Conservation (phyloP, 2,329 filamentous ascomycete species). For the Venturiaceae sp. region DNA sequence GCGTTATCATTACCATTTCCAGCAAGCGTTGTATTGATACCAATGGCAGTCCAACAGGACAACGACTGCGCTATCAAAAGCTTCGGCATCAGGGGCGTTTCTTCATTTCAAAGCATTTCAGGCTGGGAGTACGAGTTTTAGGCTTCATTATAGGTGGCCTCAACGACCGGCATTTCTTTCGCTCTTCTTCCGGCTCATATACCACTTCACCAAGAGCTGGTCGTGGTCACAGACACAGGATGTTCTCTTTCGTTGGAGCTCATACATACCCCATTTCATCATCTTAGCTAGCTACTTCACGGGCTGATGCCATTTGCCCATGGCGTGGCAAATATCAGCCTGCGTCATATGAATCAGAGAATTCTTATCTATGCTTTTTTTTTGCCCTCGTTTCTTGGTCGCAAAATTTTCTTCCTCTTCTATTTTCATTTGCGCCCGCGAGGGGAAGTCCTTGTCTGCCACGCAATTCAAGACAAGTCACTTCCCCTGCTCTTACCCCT, state of each 20-base stretch:
- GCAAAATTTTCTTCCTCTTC: not conserved
- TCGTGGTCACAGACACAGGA: not conserved
- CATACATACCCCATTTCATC: not conserved
- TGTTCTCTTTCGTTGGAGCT: not conserved
- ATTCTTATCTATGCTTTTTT: too few relatives aligned
- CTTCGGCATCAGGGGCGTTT: not conserved
- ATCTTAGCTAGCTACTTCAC: too few relatives aligned
- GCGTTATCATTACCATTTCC: not conserved
- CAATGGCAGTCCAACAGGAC: not conserved
- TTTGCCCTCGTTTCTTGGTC: not conserved
- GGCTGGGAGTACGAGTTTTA: not conserved
- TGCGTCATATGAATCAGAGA: too few relatives aligned
- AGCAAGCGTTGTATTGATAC: not conserved
- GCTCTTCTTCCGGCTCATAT: not conserved
- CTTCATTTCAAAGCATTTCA: not conserved
- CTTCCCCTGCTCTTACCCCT: too few relatives aligned
- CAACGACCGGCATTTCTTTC: not conserved
- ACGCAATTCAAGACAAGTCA: too few relatives aligned
- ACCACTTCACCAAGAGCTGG: constrained; percentile 1
- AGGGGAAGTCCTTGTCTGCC: too few relatives aligned
- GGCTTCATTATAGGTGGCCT: not conserved
- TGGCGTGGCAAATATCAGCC: too few relatives aligned
- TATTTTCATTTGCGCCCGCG: not conserved
- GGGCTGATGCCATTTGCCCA: too few relatives aligned
- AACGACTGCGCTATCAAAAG: not conserved